Evolutionary conservation across 148 eudicot genomes (phyloP), one percentile per base, ranked within the genome.

Genomic region (Arctostaphylos glauca): DNA sequence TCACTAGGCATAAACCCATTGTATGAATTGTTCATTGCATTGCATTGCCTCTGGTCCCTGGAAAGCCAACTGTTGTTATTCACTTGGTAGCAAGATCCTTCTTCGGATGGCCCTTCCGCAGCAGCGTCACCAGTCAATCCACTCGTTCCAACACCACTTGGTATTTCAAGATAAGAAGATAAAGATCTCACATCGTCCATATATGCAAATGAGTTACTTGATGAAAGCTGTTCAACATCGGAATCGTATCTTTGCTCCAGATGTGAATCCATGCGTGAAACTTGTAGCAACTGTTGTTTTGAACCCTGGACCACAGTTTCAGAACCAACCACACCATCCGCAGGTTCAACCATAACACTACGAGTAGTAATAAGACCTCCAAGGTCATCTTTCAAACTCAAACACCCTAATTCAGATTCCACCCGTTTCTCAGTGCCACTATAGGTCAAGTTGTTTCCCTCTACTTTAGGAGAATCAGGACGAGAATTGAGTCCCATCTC

Each of bases 91-190:
- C 94, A 91, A 75, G 95, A 62, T 85, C 90, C 91, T 90, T 93
- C 99, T 81, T 93, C 97, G 74, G 97, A 92, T 78, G 98, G 98
- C 76, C 99, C 99, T 90, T 96, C 98, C 86, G 86, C 85, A 74
- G 91, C 88, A 56, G 85, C 85, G 83, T 88, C 90, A 81, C 83
- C 87, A 43, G 88, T 81, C 70, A 82, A 85, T 70, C 87, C 89
- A 89, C 81, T 87, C 10, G 80, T 56, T 72, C 84, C 86, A 82
- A 84, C 87, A 82, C 83, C 83, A 74, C 83, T 85, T 64, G 92
- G 91, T 84, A 88, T 82, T 74, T 89, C 91, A 54, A 86, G 83
- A 84, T 88, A 93, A 83, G 98, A 90, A 86, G 86, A 81, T 9
- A 92, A 84, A 80, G 93, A 68, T 75, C 88, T 85, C 78, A 48